Evolutionary conservation across 192 early-diverging fungal genomes (phyloP).

Genomic region (Mortierella claussenii): DNA sequence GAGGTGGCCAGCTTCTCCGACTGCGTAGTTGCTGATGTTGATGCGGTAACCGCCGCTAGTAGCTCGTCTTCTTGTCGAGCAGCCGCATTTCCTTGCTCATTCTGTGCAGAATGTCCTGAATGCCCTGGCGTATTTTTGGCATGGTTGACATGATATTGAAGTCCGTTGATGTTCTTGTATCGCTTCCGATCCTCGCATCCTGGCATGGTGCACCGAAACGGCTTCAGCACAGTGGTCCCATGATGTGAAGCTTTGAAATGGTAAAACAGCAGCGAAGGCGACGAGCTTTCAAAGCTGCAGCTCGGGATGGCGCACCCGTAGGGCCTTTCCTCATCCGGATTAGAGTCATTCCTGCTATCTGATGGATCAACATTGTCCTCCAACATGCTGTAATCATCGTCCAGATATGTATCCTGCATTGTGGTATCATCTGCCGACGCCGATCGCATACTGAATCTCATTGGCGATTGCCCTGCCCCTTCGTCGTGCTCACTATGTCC

Average conservation of each 20-base stretch:
- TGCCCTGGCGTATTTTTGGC: constrained; percentile 56
- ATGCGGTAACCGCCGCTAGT: background rate
- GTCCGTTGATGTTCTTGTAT: constrained; percentile 89
- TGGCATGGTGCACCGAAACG: constrained; percentile 77
- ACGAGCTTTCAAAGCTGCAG: constrained; percentile 39
- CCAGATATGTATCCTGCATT: constrained; percentile 11
- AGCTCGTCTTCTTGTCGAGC: background rate
- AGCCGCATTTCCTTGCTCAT: background rate
- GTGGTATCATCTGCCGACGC: constrained; percentile 10
- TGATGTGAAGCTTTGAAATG: constrained; percentile 49
- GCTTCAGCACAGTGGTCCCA: constrained; percentile 63
- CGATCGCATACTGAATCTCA: background rate
- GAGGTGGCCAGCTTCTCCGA: background rate
- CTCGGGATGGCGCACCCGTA: constrained; percentile 46
- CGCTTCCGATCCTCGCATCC: constrained; percentile 79
- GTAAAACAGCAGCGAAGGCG: constrained; percentile 43
- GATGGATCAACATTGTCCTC: constrained; percentile 8
- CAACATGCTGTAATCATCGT: constrained; percentile 24
- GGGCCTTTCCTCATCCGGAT: constrained; percentile 39
- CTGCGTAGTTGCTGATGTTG: background rate
- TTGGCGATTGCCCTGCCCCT: background rate
- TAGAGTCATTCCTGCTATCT: constrained; percentile 18
- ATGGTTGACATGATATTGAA: constrained; percentile 81
- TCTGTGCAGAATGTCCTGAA: constrained; percentile 43
- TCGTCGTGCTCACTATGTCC: background rate